Conservation (phyloP, 1,284 basidiomycete genomes). For the Vanrija humicola region DNA sequence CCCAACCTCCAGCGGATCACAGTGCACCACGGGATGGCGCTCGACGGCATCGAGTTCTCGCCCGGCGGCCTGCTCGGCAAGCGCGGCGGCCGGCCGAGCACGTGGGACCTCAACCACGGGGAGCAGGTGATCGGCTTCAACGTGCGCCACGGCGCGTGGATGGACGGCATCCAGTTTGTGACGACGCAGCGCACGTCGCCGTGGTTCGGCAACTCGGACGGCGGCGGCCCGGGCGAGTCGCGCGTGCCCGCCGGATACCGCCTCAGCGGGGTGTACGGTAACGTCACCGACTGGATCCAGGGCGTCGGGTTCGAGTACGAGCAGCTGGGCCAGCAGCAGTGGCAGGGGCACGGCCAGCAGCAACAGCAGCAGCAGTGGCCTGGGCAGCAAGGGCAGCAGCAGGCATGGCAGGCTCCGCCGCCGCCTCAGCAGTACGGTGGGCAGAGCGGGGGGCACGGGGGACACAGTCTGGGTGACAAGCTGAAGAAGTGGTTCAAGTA, state of each 20-base stretch:
- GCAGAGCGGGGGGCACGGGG: too few relatives aligned
- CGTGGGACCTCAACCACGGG: conserved; percentile 1
- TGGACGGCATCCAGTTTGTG: conserved; percentile 13
- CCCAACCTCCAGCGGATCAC: conserved; percentile 3
- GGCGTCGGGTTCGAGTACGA: conserved; percentile 6
- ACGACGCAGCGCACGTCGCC: conserved; percentile 6
- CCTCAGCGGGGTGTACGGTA: neutral
- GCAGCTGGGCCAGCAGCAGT: neutral
- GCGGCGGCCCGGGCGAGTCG: conserved; percentile 7
- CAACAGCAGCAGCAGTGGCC: too few relatives aligned
- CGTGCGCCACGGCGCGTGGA: conserved; percentile 10
- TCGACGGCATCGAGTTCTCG: conserved; percentile 9
- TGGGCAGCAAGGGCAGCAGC: too few relatives aligned
- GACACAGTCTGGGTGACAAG: too few relatives aligned
- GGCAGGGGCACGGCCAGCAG: neutral
- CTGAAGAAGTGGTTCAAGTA: too few relatives aligned
- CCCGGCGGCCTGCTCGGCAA: conserved; percentile 5
- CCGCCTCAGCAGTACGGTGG: too few relatives aligned
- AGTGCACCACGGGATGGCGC: conserved; percentile 1
- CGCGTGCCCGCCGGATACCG: conserved; percentile 5
- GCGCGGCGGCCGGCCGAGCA: conserved; percentile 3
- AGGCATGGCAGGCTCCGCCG: too few relatives aligned
- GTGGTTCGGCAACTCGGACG: conserved; percentile 4
- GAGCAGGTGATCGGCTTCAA: conserved; percentile 11
- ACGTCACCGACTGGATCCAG: neutral